Conservation (phyloP, 2,329 filamentous ascomycete genomes). For the Microsporum ferrugineum region DNA sequence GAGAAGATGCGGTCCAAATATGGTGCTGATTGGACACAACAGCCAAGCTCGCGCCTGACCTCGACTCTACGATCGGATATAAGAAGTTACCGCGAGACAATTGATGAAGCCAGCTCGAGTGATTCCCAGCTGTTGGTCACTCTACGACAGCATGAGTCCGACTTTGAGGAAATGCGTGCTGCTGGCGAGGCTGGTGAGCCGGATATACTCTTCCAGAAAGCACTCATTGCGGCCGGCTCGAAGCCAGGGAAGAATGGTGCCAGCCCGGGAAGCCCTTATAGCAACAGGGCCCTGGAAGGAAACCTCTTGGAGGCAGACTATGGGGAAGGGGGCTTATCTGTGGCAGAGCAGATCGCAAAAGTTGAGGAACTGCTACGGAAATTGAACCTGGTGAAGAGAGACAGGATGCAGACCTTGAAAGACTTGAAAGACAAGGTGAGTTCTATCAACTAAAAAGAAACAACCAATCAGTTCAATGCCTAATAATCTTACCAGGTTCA, state of each 20-base stretch:
- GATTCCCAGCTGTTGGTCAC: slow-evolving; percentile 75
- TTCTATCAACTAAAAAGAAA: neutral
- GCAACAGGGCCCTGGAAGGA: slow-evolving; percentile 48
- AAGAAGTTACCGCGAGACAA: slow-evolving; percentile 71
- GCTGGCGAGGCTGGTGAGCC: slow-evolving; percentile 79
- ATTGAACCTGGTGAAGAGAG: slow-evolving; percentile 81
- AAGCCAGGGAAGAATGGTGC: slow-evolving; percentile 47
- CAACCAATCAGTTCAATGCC: neutral
- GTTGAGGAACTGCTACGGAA: slow-evolving; percentile 89
- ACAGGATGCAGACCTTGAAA: slow-evolving; percentile 82
- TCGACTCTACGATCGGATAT: slow-evolving; percentile 79
- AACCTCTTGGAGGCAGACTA: slow-evolving; percentile 89
- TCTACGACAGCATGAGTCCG: slow-evolving; percentile 69
- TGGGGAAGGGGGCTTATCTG: slow-evolving; percentile 64
- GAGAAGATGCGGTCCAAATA: slow-evolving; percentile 99
- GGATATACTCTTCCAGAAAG: slow-evolving; percentile 78
- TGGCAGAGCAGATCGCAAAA: slow-evolving; percentile 75
- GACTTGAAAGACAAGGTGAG: slow-evolving; percentile 91
- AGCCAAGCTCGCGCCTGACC: slow-evolving; percentile 82
- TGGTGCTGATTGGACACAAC: slow-evolving; percentile 89
- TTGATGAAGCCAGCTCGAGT: slow-evolving; percentile 79
- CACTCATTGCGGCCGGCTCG: slow-evolving; percentile 65
- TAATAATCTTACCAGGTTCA: slow-evolving; percentile 53
- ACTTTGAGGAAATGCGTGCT: slow-evolving; percentile 90
- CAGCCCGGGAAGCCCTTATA: slow-evolving; percentile 38